These are phyloP conservation scores for Daucus carota DNA, from an alignment of 129 eudicot genomes.

Conservation along the genomic window DH1_v3.0 NC_030383.2:61764001-61764500, in stretches of 20 bases:
- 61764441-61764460: neutral
- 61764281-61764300: neutral
- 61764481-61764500: conserved; percentile 50
- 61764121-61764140: conserved; percentile 89
- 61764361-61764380: neutral
- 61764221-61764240: neutral
- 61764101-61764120: conserved; percentile 80
- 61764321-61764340: neutral
- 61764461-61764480: neutral
- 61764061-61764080: conserved; percentile 4
- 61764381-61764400: neutral
- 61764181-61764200: conserved; percentile 1
- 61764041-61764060: neutral
- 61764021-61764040: neutral
- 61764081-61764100: conserved; percentile 85
- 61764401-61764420: neutral
- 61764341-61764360: neutral
- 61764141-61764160: conserved; percentile 84
- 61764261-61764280: neutral
- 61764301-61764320: neutral
- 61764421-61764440: neutral
- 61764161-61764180: conserved; percentile 76
- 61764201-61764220: neutral
- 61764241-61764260: neutral
- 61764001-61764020: neutral